A percentile compares a stretch with the other conserved stretches of the same genome.
These are phyloP conservation scores for Fusarium sp. DNA, from an alignment of 2,329 filamentous ascomycete genomes.

Conservation along the genomic window DNA sequence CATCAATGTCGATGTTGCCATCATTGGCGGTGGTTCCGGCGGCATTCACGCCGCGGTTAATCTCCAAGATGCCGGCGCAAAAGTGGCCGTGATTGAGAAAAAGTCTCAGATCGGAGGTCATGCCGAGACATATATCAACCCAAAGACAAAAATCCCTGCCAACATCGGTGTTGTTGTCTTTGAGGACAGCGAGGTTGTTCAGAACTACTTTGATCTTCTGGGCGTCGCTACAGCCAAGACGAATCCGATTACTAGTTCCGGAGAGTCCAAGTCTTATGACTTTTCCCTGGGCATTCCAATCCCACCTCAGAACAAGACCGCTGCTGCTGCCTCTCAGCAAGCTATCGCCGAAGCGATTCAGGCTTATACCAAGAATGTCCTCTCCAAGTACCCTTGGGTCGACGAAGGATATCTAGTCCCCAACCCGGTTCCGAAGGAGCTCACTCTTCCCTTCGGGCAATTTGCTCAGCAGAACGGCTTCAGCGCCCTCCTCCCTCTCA, in stretches of 20 bases:
- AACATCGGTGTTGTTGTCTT: conserved; percentile 39
- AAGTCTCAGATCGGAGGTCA: conserved; percentile 41
- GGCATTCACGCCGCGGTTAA: conserved; percentile 35
- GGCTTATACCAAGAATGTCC: conserved; percentile 24
- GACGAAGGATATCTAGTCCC: conserved; percentile 42
- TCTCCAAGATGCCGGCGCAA: conserved; percentile 29
- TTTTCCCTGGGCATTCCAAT: conserved; percentile 40
- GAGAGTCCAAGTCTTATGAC: conserved; percentile 23
- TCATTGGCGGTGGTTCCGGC: conserved; percentile 32
- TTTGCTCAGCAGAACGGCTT: conserved; percentile 40
- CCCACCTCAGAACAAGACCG: conserved; percentile 4
- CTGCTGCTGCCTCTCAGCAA: conserved; percentile 6
- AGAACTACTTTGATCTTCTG: conserved; percentile 36
- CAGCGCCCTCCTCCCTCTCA: conserved; percentile 24
- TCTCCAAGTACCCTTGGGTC: conserved; percentile 41
- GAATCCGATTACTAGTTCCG: not conserved
- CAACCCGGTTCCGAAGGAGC: conserved; percentile 36
- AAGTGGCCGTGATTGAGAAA: conserved; percentile 34
- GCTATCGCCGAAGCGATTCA: conserved; percentile 15
- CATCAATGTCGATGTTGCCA: conserved; percentile 27
- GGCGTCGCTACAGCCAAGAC: conserved; percentile 1
- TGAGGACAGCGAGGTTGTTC: conserved; percentile 28
- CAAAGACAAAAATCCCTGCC: conserved; percentile 11
- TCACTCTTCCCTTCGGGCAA: conserved; percentile 33
- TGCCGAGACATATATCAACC: conserved; percentile 42